Conservation (phyloP, 352 stramenopile species). For the Elongisporangium prolatum region DNA sequence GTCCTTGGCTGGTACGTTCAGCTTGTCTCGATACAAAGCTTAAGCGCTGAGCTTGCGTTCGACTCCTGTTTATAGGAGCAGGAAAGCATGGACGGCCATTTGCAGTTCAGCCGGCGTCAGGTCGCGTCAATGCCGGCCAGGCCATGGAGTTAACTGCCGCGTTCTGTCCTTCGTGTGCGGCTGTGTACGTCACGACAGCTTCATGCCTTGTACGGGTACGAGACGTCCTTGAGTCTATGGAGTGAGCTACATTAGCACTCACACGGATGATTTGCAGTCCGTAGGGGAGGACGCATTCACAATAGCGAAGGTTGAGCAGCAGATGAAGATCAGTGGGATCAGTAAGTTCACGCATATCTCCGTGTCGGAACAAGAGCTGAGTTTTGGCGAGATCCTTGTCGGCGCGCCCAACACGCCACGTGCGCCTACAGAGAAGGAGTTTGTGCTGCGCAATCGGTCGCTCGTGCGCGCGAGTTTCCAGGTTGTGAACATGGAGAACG, state of each 20-base stretch:
- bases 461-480: constrained; percentile 85
- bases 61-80: constrained; percentile 19
- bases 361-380: constrained; percentile 68
- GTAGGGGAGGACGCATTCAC: constrained; percentile 17
- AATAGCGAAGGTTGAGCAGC: constrained; percentile 23
- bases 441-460: constrained; percentile 88
- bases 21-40: background rate
- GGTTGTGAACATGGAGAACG: constrained; percentile 68
- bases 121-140: constrained; percentile 57
- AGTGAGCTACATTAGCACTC: background rate
- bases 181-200: constrained; percentile 85
- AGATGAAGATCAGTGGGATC: constrained; percentile 85
- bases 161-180: constrained; percentile 64
- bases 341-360: constrained; percentile 89
- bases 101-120: constrained; percentile 59
- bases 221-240: background rate
- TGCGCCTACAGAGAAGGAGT: constrained; percentile 62
- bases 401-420: constrained; percentile 34
- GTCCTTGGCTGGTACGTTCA: constrained; percentile 43
- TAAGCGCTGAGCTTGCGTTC: background rate
- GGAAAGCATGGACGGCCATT: constrained; percentile 73
- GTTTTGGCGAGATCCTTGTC: constrained; percentile 85
- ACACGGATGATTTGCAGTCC: constrained; percentile 13
- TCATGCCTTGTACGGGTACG: constrained; percentile 55
- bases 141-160: constrained; percentile 64